phyloP scores from a whole-genome alignment of 2,329 filamentous ascomycete genomes.

The Apiospora arundinis region DNA sequence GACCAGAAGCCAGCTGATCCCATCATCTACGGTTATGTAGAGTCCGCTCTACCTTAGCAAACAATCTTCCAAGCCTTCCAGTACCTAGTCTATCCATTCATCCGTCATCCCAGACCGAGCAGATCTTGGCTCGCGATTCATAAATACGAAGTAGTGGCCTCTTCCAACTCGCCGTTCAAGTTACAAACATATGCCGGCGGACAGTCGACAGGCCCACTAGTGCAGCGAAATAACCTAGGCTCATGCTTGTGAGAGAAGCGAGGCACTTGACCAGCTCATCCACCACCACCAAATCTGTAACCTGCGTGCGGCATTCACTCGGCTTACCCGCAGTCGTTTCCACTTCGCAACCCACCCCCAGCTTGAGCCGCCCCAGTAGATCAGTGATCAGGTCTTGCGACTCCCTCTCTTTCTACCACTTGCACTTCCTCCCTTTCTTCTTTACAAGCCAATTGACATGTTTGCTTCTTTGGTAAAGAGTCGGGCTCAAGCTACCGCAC shows the following conservation, averaged over 20 bases:
- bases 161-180: background rate
- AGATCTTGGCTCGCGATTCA: constrained; percentile 15
- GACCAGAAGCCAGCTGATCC: background rate
- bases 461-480: constrained; percentile 42
- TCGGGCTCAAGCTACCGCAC: constrained; percentile 41
- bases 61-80: background rate
- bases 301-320: constrained; percentile 13
- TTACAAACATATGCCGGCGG: constrained; percentile 14
- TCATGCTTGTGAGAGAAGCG: constrained; percentile 1
- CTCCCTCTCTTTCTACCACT: constrained; percentile 24
- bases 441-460: constrained; percentile 36
- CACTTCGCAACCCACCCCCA: constrained; percentile 17
- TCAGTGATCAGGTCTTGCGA: constrained; percentile 23
- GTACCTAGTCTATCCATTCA: background rate
- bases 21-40: background rate
- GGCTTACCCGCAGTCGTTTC: constrained; percentile 21
- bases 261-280: constrained; percentile 5
- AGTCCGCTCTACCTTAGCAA: background rate
- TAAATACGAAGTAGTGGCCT: background rate
- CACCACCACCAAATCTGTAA: constrained; percentile 12
- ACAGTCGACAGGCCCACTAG: background rate
- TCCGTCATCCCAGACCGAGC: background rate
- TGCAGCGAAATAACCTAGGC: constrained; percentile 2
- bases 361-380: constrained; percentile 24
- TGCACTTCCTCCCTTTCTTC: constrained; percentile 22